Evolutionary conservation across 1,284 basidiomycete genomes (phyloP), one percentile per base, ranked within the genome.

Genomic region (Puccinia brachypodii): DNA sequence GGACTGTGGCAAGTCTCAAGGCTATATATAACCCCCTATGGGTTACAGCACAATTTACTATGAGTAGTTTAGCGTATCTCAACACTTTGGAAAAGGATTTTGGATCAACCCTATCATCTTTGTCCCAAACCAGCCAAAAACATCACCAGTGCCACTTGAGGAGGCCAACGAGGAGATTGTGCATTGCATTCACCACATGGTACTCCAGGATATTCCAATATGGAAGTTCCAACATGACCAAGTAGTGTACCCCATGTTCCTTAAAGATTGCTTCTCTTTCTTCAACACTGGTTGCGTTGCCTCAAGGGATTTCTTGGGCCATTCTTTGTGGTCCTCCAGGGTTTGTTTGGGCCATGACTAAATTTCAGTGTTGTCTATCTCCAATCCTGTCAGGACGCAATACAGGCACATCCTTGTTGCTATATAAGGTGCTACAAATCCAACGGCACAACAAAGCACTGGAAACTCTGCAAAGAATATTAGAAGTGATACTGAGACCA

Each of bases 391-490:
- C 1, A 82, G 42, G 0, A 64, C n/a, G 36, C 83, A 83, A 33
- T 56, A 66, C 0, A 83, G 82, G 69, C 83, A 83, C 33, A 76
- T 73, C 3, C 71, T 31, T 13, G 42, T 78, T 6, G 82, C 68
- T 22, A 33, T 64, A n/a, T n/a, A n/a, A 19, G 47, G 66, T 8
- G 19, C 14, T 31, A 62, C 36, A 73, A 71, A 83, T 44, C 83
- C 83, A 53, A 71, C 68, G 19, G 82, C 47, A 16, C 72, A 58
- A 11, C 83, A 28, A 19, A 78, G 71, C 6, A 80, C 83, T 6
- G 77, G 82, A 11, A 83, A 42, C 42, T 83, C 83, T 7, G 60
- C 76, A n/a, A 83, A 72, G 16, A 84, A 73, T 4, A 82, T 82
- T 16, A 74, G 13, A 3, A 53, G n/a, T 22, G 68, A 22, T 38